A percentile compares a stretch with the other conserved stretches of the same genome.
Conservation (phyloP, 2,329 filamentous ascomycete species). For the Escovopsis weberi region DNA sequence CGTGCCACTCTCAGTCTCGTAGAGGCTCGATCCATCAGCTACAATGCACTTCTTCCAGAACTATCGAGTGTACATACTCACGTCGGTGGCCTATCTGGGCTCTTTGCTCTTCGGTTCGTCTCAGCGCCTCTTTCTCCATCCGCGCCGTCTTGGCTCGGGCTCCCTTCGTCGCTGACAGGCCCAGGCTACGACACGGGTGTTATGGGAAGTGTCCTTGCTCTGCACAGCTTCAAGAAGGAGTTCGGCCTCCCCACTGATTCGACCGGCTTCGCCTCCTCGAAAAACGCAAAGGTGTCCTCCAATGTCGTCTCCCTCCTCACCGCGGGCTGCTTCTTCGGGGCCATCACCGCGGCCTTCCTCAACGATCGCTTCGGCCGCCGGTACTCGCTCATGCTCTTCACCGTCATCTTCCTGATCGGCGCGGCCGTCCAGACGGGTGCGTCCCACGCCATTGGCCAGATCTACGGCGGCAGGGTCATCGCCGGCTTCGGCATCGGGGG, state of each 20-base stretch:
- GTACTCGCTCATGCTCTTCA: conserved; percentile 24
- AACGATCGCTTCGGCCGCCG: conserved; percentile 26
- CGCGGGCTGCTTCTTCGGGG: conserved; percentile 25
- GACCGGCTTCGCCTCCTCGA: background rate
- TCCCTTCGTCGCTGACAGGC: too few relatives aligned
- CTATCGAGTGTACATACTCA: conserved; percentile 5
- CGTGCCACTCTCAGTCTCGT: too few relatives aligned
- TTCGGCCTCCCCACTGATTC: conserved; percentile 17
- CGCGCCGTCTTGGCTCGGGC: too few relatives aligned
- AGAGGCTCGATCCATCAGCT: background rate
- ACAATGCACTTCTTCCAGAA: conserved; percentile 5
- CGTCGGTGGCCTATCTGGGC: conserved; percentile 5
- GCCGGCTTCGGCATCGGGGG: too few relatives aligned
- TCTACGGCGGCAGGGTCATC: conserved; percentile 9
- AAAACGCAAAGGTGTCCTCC: conserved; percentile 20
- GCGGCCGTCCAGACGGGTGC: conserved; percentile 19
- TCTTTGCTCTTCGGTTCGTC: conserved; percentile 5
- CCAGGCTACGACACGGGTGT: conserved; percentile 26
- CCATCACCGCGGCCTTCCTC: conserved; percentile 28
- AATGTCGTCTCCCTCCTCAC: background rate
- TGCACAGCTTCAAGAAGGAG: conserved; percentile 23
- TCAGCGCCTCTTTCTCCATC: background rate
- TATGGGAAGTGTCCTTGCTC: conserved; percentile 25
- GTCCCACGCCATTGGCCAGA: background rate
- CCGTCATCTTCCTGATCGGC: conserved; percentile 29